phyloP scores from a whole-genome alignment of 306 rosid genomes.

The Amphicarpaea edgeworthii region DNA sequence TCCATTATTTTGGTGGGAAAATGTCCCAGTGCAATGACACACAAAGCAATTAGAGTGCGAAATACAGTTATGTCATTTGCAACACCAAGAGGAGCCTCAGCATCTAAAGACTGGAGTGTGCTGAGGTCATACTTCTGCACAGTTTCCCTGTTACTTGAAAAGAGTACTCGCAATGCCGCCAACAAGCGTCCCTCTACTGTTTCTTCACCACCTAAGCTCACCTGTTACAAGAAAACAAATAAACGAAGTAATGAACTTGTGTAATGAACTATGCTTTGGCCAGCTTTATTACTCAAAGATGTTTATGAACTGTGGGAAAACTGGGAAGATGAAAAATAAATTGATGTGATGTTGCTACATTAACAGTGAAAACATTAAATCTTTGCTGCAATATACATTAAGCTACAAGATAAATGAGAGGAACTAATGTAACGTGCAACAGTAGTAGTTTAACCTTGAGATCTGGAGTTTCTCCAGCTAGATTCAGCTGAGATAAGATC shows the following conservation, averaged over 20 bases:
- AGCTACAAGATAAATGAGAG: background rate
- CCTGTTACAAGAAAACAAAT: conserved; percentile 53
- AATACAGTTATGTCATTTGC: conserved; percentile 75
- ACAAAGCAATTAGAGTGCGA: conserved; percentile 76
- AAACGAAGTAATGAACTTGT: background rate
- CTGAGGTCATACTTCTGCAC: conserved; percentile 68
- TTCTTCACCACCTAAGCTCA: conserved; percentile 80
- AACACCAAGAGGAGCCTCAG: conserved; percentile 87
- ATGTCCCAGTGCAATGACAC: conserved; percentile 87
- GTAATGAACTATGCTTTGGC: background rate
- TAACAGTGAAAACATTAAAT: background rate
- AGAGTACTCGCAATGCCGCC: conserved; percentile 86
- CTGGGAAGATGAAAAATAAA: background rate
- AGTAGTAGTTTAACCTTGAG: conserved; percentile 72
- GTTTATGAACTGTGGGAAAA: conserved; percentile 8
- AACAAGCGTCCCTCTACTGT: conserved; percentile 82
- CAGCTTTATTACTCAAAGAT: conserved; percentile 3
- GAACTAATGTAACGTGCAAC: conserved; percentile 12
- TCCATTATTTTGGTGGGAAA: conserved; percentile 94
- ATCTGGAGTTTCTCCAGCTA: conserved; percentile 76
- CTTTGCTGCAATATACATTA: background rate
- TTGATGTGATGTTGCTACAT: conserved; percentile 5
- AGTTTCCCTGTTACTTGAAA: conserved; percentile 54
- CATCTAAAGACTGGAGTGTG: conserved; percentile 68
- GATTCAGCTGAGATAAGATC: conserved; percentile 71